Conservation (phyloP, 179 eudicot species). For the Actinidia arguta region DNA sequence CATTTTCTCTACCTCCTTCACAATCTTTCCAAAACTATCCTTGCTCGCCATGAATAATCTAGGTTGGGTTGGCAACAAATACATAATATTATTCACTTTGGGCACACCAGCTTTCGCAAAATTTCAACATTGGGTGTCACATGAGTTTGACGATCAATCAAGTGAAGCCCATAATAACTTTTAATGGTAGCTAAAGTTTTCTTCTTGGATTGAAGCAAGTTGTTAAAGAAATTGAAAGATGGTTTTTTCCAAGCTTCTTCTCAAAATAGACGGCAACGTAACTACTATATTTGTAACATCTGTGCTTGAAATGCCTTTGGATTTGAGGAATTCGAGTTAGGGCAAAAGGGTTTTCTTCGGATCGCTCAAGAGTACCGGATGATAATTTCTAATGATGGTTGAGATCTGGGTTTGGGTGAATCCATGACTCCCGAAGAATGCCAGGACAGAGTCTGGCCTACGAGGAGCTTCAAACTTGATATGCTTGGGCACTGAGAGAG, state of each 20-base stretch:
- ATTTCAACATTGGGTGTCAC: slow-evolving; percentile 23
- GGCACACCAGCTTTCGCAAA: slow-evolving; percentile 34
- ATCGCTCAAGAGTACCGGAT: slow-evolving; percentile 8
- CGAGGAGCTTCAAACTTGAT: slow-evolving; percentile 19
- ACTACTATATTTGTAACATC: neutral
- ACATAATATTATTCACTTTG: neutral
- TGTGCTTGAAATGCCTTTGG: slow-evolving; percentile 21
- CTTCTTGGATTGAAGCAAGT: too few species aligned
- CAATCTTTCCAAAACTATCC: slow-evolving; percentile 19
- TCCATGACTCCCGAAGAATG: slow-evolving; percentile 31
- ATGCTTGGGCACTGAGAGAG: slow-evolving; percentile 26
- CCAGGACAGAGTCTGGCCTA: slow-evolving; percentile 26
- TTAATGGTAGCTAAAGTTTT: slow-evolving; percentile 6
- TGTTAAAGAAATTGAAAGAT: slow-evolving; percentile 5
- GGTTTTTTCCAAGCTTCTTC: slow-evolving; percentile 27
- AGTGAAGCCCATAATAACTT: neutral
- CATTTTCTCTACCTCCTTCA: slow-evolving; percentile 25
- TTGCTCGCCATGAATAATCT: neutral
- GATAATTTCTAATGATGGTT: neutral
- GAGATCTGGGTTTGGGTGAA: slow-evolving; percentile 31
- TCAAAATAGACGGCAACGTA: neutral
- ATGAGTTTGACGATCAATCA: neutral
- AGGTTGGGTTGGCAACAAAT: neutral
- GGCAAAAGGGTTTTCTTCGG: slow-evolving; percentile 33
- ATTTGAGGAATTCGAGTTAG: slow-evolving; percentile 37